A percentile compares a stretch with the other conserved stretches of the same genome.
These are phyloP conservation scores for Solanum hybrid DNA, from an alignment of 305 asterid genomes.

Conservation along the genomic window DNA sequence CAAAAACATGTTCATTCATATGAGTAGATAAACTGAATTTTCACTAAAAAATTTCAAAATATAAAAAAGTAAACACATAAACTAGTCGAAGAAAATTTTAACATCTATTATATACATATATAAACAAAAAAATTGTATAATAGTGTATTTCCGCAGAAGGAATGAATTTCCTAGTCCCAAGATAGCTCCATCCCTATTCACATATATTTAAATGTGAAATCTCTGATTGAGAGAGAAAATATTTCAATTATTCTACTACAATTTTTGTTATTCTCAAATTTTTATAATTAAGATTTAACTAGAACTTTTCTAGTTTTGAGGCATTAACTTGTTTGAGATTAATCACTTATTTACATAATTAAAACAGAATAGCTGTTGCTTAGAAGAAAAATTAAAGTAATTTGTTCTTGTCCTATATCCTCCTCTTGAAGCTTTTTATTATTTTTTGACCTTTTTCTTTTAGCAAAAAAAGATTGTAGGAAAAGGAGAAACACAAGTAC, in stretches of 20 bases:
- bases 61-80: neutral
- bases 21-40: no score
- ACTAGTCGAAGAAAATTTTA: no score
- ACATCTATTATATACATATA: no score
- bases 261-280: neutral
- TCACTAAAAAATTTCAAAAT: fast-evolving
- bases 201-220: neutral
- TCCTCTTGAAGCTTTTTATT: neutral
- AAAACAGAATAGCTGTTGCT: neutral
- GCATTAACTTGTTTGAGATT: neutral
- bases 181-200: neutral
- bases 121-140: no score
- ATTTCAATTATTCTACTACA: no score
- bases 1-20: no score
- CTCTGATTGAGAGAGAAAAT: neutral
- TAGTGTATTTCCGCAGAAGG: no score
- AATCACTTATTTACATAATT: neutral
- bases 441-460: neutral
- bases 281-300: neutral
- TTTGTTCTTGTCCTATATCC: neutral
- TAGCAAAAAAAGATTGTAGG: neutral
- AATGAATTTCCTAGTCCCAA: neutral
- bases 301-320: neutral
- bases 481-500: neutral
- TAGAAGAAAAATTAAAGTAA: neutral